Evolutionary conservation across 306 rosid genomes (phyloP).

Genomic region (Cicer chorassanicum): DNA sequence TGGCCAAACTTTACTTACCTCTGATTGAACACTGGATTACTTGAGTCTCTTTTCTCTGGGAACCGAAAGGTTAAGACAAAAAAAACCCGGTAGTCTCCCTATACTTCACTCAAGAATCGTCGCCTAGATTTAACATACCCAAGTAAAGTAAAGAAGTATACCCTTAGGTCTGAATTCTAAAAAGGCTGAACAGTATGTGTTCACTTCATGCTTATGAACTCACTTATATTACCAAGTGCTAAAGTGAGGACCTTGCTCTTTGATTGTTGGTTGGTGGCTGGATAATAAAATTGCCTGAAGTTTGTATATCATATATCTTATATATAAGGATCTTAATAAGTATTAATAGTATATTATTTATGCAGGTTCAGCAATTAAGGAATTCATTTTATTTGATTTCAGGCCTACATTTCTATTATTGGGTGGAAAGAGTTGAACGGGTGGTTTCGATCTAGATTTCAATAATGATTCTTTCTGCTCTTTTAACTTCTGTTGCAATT

Average conservation of each 20-base stretch:
- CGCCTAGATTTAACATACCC: too few species aligned
- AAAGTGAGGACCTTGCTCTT: conserved; percentile 18
- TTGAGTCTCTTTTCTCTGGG: too few species aligned
- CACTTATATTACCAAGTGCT: neutral
- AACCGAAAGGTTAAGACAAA: too few species aligned
- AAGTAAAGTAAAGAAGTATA: too few species aligned
- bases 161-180: too few species aligned
- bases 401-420: conserved; percentile 32
- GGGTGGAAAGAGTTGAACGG: conserved; percentile 32
- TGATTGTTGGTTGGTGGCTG: conserved; percentile 30
- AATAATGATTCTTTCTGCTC: conserved; percentile 77
- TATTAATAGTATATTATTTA: conserved; percentile 14
- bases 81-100: too few species aligned
- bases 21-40: too few species aligned
- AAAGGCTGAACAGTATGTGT: too few species aligned
- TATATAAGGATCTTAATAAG: neutral
- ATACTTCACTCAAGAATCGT: too few species aligned
- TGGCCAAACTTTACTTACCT: too few species aligned
- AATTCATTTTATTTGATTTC: conserved; percentile 26
- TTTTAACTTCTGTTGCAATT: conserved; percentile 82
- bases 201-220: too few species aligned
- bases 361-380: conserved; percentile 45
- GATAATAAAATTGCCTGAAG: neutral
- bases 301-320: conserved; percentile 20
- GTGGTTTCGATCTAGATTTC: conserved; percentile 43